Percentiles rank a stretch among this genome's conserved stretches.
These are phyloP conservation scores for Ambrosia artemisiifolia DNA, from an alignment of 129 eudicot genomes.

Conservation along the genomic window DNA sequence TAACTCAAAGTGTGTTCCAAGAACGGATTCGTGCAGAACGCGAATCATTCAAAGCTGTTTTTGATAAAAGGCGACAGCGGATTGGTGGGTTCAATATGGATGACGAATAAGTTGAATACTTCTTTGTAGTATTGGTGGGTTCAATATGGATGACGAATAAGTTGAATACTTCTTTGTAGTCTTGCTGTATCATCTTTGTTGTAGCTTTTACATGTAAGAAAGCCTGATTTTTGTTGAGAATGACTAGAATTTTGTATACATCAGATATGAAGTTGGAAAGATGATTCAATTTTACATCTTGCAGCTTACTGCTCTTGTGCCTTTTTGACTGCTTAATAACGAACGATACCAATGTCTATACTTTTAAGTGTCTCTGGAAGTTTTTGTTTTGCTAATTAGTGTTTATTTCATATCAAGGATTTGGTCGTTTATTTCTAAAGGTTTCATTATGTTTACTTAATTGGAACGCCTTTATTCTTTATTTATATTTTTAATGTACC, in stretches of 20 bases:
- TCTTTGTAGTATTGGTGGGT: conserved; percentile 58
- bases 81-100: conserved; percentile 54
- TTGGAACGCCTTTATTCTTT: too few relatives aligned
- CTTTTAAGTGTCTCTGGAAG: too few relatives aligned
- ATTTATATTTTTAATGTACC: too few relatives aligned
- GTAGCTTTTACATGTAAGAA: not conserved
- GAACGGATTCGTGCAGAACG: conserved; percentile 81
- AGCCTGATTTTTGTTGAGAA: not conserved
- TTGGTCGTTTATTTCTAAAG: too few relatives aligned
- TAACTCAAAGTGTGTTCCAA: conserved; percentile 56
- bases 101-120: conserved; percentile 34
- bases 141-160: conserved; percentile 51
- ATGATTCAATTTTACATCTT: not conserved
- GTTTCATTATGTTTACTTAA: too few relatives aligned
- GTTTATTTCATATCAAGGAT: too few relatives aligned
- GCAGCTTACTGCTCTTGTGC: not conserved
- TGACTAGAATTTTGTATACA: conserved; percentile 16
- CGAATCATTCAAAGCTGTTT: conserved; percentile 85
- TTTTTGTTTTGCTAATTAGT: too few relatives aligned
- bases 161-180: not conserved
- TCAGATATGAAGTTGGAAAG: not conserved
- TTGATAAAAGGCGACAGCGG: conserved; percentile 78
- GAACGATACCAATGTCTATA: too few relatives aligned
- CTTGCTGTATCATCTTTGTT: conserved; percentile 2
- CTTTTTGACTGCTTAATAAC: too few relatives aligned